Base-by-base conservation (phyloP, 305 asterid species). In the Solanum chacoense region DNA sequence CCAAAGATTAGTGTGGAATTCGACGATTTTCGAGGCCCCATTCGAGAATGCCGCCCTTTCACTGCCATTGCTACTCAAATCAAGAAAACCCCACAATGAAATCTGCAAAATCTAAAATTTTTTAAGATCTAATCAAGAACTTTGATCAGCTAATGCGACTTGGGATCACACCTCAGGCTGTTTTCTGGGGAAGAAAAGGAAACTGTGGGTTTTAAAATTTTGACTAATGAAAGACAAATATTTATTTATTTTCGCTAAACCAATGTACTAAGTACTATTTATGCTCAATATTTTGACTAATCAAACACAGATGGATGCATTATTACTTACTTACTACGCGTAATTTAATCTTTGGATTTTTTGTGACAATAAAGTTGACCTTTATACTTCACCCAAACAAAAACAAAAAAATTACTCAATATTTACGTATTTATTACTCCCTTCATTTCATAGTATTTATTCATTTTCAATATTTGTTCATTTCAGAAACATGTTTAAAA, bases 41-140 rank as follows among this genome's bases (percentile, higher is more conserved):
- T 90, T 88, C 96, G 93, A 34, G 92, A 91, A 93, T 92, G 91
- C 92, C 93, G 91, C 90, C 95, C 98, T 88, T 96, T 97, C 89
- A 89, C 95, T 89, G 98, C 96, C 98, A 95, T 92, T 88, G 29
- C 4, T 13, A 32, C 71, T 31, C 35, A 81, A 81, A 80, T 78
- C 63, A 20, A 76, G 31, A 20, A 22, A 36, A 77, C 20, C 14
- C 88, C 32, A n/a, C 1, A 10, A 69, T 31, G 24, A 42, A 73
- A 87, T 40, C 8, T 86, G 85, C 31, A 32, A 63, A 87, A 74
- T 34, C 12, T 65, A 18, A 3, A 26, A 40, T 8, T 2, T 14
- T 40, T 14, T 6, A 40, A 80, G 75, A 73, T 32, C 84, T 37
- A 42, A 38, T 9, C 20, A 22, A 37, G 31, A 59, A 45, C 67